Base-by-base conservation (phyloP, 2,329 filamentous ascomycete genomes). In the Cercospora zeina region DNA sequence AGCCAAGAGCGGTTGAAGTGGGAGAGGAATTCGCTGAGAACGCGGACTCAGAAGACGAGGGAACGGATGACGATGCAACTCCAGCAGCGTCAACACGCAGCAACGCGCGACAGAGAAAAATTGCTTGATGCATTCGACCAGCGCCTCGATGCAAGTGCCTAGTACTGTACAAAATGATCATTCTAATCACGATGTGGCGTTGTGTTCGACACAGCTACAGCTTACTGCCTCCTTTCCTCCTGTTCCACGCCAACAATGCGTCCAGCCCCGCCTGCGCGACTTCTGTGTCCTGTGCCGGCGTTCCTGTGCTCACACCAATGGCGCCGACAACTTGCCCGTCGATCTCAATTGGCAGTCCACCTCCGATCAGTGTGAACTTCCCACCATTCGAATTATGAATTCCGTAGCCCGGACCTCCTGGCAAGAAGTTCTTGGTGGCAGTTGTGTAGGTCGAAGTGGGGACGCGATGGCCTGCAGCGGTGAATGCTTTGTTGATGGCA, bases 401-500 rank as follows among this genome's bases (percentile, higher is more conserved):
- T 14, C 82, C 81, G 64, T 79, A 84, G 0, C 80, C 82, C 0
- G 76, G 72, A 0, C 82, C 82, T 6, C 82, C 82, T 4, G 82
- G 82, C 75, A 80, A 79, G 19, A 84, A 82, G 42, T 75, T 77
- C 64, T 83, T 82, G 0, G 65, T 65, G 1, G 60, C 61, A 11
- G 65, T 67, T 61, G 81, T 81, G 71, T 85, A 85, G 2, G 76
- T 74, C 21, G 78, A 77, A 0, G 82, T 85, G 0, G 82, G 81
- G 4, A 77, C 73, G 19, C 78, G 75, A 71, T 85, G 83, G 14
- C 83, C 83, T 1, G 82, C 81, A 3, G 83, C 83, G 2, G 83
- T 85, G 69, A 83, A 85, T 14, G 83, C 82, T 65, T 85, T 83
- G 54, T 88, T 85, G 13, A 89, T 88, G 0, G 85, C 82, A 70